Percentiles rank a stretch among this genome's conserved stretches.
These are phyloP conservation scores for Perkinsela sp. DNA, from an alignment of 208 protist genomes.

Conservation along the genomic window DNA sequence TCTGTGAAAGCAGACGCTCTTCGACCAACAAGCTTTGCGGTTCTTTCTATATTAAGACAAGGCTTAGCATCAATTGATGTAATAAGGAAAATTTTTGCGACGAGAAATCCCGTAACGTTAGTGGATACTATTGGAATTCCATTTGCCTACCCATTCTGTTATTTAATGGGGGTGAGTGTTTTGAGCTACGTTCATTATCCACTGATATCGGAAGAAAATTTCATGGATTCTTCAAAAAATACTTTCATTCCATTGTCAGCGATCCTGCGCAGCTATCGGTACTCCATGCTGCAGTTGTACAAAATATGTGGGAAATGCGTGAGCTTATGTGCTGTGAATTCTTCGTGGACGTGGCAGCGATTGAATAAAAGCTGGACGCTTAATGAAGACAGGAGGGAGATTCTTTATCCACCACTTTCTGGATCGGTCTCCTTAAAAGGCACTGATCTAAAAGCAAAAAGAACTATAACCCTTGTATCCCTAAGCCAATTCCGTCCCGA, in stretches of 20 bases:
- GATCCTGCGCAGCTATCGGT: too few species aligned
- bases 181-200: slow-evolving; percentile 92
- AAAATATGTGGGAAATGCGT: slow-evolving; percentile 41
- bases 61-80: background rate
- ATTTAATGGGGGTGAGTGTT: slow-evolving; percentile 36
- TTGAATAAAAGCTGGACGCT: slow-evolving; percentile 43
- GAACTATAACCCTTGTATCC: slow-evolving; percentile 70
- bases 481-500: slow-evolving; percentile 87
- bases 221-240: too few species aligned
- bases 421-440: too few species aligned
- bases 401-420: too few species aligned
- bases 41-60: background rate
- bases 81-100: background rate
- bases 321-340: slow-evolving; percentile 72
- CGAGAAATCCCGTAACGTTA: slow-evolving; percentile 13
- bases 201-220: slow-evolving; percentile 62
- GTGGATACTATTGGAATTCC: slow-evolving; percentile 83
- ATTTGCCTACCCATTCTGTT: slow-evolving; percentile 67
- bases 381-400: too few species aligned
- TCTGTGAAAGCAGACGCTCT: background rate
- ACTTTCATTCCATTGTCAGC: too few species aligned
- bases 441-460: too few species aligned
- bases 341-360: slow-evolving; percentile 80
- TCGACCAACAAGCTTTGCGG: background rate
- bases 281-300: too few species aligned